Percentiles rank a stretch among this genome's conserved stretches.
phyloP scores from a whole-genome alignment of 2,329 filamentous ascomycete species.

The Botrytis porri region DNA sequence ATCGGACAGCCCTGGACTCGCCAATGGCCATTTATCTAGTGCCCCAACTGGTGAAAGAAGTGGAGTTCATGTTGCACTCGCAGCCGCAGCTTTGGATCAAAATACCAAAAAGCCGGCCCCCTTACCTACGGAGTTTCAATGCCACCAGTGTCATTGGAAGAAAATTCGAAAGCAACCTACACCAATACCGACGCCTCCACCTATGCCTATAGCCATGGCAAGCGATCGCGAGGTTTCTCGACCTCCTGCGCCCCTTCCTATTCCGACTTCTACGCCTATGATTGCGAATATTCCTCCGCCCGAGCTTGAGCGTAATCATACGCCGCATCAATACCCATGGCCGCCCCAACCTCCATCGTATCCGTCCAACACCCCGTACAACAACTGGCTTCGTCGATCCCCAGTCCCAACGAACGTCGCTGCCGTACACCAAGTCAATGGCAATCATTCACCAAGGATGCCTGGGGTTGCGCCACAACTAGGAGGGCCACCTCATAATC shows the following conservation, averaged over 20 bases:
- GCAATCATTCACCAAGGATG: conserved; percentile 37
- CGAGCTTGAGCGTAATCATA: conserved; percentile 29
- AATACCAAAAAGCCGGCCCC: conserved; percentile 27
- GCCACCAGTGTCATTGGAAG: conserved; percentile 66
- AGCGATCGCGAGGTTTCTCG: conserved; percentile 11
- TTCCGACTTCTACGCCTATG: conserved; percentile 28
- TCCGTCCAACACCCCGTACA: conserved; percentile 41
- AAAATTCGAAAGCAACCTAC: conserved; percentile 43
- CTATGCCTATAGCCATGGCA: neutral
- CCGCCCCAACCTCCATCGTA: conserved; percentile 43
- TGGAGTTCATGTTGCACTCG: conserved; percentile 35
- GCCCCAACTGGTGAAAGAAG: conserved; percentile 20
- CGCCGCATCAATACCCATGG: conserved; percentile 30
- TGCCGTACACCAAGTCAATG: conserved; percentile 50
- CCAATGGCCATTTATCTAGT: conserved; percentile 26
- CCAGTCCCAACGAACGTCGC: conserved; percentile 47
- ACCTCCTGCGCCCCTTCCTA: conserved; percentile 28
- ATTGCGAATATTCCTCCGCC: conserved; percentile 31
- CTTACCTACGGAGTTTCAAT: conserved; percentile 57
- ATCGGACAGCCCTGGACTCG: neutral
- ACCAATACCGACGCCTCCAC: conserved; percentile 25
- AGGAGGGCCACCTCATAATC: conserved; percentile 27
- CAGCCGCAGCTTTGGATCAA: conserved; percentile 37
- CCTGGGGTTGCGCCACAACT: conserved; percentile 33
- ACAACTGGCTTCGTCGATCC: conserved; percentile 51